Conservation (phyloP, 768 basidiomycete genomes). For the Russula dissimulans region DNA sequence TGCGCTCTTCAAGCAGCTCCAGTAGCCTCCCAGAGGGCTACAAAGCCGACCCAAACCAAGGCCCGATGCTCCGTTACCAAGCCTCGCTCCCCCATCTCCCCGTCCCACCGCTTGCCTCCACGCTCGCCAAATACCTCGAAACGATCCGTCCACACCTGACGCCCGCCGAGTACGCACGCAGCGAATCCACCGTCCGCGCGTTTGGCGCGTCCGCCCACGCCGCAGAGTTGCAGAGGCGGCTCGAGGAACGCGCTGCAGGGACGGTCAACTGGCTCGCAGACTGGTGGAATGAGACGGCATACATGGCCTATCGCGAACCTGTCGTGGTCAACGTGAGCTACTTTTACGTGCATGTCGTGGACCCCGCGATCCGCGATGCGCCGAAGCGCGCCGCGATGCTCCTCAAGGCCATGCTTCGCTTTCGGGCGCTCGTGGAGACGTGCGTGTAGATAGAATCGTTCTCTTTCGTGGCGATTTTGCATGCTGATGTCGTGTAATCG, state of each 20-base stretch:
- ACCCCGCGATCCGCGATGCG: constrained; percentile 43
- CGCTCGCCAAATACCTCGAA: constrained; percentile 82
- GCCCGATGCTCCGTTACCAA: constrained; percentile 67
- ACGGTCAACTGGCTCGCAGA: constrained; percentile 82
- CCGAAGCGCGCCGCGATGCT: constrained; percentile 72
- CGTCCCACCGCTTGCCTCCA: constrained; percentile 75
- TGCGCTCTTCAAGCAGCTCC: not conserved
- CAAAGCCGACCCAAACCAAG: constrained; percentile 44
- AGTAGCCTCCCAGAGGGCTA: constrained; percentile 35
- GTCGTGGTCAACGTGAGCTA: constrained; percentile 92
- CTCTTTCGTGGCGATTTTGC: not conserved
- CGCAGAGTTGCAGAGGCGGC: constrained; percentile 63
- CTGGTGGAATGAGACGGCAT: constrained; percentile 97
- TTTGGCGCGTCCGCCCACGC: constrained; percentile 67
- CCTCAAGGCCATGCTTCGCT: constrained; percentile 77
- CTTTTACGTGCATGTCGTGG: constrained; percentile 83
- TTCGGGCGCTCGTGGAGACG: constrained; percentile 78
- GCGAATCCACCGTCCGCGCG: constrained; percentile 46
- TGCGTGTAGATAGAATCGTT: constrained; percentile 27
- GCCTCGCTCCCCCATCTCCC: constrained; percentile 69
- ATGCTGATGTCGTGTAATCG: not conserved
- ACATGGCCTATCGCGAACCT: constrained; percentile 81
- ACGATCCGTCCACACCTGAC: constrained; percentile 71
- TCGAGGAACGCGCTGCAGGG: constrained; percentile 62
- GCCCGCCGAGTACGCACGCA: constrained; percentile 47